Evolutionary conservation across 2,329 filamentous ascomycete species (phyloP), one percentile per base, ranked within the genome.

Genomic region (Aspergillus spinulosporus): DNA sequence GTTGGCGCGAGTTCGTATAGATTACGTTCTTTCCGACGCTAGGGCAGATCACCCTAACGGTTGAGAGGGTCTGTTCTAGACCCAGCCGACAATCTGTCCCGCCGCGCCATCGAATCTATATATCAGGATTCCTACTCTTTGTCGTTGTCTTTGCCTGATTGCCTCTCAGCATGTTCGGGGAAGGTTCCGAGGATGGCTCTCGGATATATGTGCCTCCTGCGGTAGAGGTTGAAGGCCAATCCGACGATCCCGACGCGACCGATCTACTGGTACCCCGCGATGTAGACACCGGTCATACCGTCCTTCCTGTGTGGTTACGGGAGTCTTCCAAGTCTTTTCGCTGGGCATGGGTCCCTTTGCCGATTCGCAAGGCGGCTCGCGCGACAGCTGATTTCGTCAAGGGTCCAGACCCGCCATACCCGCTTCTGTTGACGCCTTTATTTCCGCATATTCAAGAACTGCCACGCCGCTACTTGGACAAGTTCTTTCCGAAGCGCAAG

Each of bases 271-370:
- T 9, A 28, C 67, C 68, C 28, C 63, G 66, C 49, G 64, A 70
- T 43, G 69, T 69, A 58, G 62, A 69, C 44, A 61, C 63, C 42
- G 63, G 61, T 51, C 37, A 56, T 39, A 49, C 39, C 26, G 59
- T 61, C 44, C 63, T 80, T 21, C 78, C 78, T 36, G 69, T 80
- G 53, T 80, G 78, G 78, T 62, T 80, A 56, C 72, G 71, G 54
- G 77, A 80, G 59, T 77, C 76, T 6, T 78, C 76, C 51, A 75
- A 74, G 51, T 74, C 75, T 2, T 78, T 78, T 59, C 75, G 69
- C 60, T 80, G 74, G 74, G 68, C 68, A 63, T 80, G 78, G 78
- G 72, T 80, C 4, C 78, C 78, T 3, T 60, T 78, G 12, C 74
- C 75, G 0, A 46, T 80, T 14, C 68, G 78, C 48, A 78, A 78